Conservation (phyloP, 1,284 basidiomycete species). For the Leucoagaricus sp. region DNA sequence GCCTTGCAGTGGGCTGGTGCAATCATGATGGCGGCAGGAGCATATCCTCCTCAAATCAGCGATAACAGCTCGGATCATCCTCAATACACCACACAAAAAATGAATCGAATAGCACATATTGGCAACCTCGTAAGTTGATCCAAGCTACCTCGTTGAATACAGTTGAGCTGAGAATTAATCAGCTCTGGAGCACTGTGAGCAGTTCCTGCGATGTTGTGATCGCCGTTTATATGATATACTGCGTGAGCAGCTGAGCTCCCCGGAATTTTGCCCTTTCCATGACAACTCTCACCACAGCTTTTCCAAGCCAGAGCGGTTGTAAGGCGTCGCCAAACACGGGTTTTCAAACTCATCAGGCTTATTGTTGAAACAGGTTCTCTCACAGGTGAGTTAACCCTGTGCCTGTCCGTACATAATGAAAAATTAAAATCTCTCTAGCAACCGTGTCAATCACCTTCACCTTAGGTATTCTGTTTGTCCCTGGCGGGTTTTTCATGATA, state of each 20-base stretch:
- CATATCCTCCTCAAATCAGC: background rate
- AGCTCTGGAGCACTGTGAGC: slow-evolving; percentile 6
- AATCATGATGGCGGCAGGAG: slow-evolving; percentile 4
- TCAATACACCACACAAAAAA: background rate
- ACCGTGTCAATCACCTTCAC: slow-evolving; percentile 5
- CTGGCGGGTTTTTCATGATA: slow-evolving; percentile 10
- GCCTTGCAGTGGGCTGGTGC: slow-evolving; percentile 1
- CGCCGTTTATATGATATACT: slow-evolving; percentile 5
- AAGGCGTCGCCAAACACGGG: background rate
- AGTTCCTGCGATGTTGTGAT: slow-evolving; percentile 10
- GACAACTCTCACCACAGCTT: background rate
- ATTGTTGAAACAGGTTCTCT: slow-evolving; percentile 8
- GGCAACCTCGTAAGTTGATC: background rate
- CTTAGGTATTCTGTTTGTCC: background rate
- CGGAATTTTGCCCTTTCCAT: background rate
- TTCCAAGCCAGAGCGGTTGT: background rate
- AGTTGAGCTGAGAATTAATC: background rate
- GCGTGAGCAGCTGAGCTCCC: background rate
- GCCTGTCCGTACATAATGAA: background rate
- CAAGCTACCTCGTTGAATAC: background rate
- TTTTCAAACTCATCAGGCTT: background rate
- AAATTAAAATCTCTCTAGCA: background rate
- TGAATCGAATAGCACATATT: slow-evolving; percentile 1
- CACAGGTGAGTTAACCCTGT: background rate
- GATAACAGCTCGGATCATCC: background rate